These are phyloP conservation scores for Gracilaria domingensis DNA, from an alignment of 23 red algal species.

Conservation along the genomic window DNA sequence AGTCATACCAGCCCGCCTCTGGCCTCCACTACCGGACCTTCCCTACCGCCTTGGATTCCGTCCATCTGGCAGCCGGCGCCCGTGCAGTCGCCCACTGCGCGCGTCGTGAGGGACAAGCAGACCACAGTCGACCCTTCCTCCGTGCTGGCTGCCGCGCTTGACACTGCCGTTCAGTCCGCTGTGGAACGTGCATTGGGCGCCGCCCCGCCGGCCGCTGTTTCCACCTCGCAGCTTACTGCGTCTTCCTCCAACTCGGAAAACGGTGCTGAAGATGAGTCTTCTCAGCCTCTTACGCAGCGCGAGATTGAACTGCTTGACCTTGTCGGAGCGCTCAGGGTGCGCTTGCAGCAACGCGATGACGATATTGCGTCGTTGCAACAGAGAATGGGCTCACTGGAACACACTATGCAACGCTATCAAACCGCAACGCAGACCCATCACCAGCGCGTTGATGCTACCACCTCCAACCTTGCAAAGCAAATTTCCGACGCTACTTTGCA, in stretches of 20 bases:
- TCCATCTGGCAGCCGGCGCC: constrained; percentile 69
- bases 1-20: constrained; percentile 7
- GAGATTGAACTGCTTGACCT: constrained; percentile 36
- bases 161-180: constrained; percentile 68
- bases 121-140: constrained; percentile 35
- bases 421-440: not conserved
- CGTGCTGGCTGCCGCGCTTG: constrained; percentile 60
- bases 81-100: not conserved
- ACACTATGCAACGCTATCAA: not conserved
- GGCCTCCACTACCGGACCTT: constrained; percentile 29
- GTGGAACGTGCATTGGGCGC: constrained; percentile 38
- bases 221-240: constrained; percentile 9
- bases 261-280: constrained; percentile 8
- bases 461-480: not conserved
- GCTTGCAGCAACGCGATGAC: constrained; percentile 47
- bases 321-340: not conserved
- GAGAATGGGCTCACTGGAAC: constrained; percentile 17
- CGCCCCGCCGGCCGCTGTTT: not conserved
- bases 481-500: not conserved
- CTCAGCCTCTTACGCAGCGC: constrained; percentile 18
- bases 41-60: constrained; percentile 65
- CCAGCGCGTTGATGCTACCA: not conserved
- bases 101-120: not conserved
- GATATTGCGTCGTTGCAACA: constrained; percentile 18
- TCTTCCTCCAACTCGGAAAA: constrained; percentile 19